A percentile compares a stretch with the other conserved stretches of the same genome.
Conservation (phyloP, 257 asterid species). For the Nicotiana knightiana region DNA sequence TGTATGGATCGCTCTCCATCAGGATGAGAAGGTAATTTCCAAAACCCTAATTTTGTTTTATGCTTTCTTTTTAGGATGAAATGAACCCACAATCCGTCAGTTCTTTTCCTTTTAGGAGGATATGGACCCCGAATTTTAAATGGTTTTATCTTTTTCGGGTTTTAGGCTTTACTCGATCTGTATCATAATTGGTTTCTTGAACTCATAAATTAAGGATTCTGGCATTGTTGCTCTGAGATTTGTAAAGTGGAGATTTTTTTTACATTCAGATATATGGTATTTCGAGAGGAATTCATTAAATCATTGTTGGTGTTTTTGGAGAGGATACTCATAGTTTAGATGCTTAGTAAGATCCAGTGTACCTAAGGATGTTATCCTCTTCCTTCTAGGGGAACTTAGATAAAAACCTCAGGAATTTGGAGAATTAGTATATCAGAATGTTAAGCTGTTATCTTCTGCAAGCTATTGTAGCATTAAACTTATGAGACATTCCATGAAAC, state of each 20-base stretch:
- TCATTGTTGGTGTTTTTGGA: background rate
- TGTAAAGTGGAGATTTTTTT: background rate
- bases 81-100: background rate
- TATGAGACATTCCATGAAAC: background rate
- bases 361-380: background rate
- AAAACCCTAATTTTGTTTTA: background rate
- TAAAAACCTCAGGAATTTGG: background rate
- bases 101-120: background rate
- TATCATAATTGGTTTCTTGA: background rate
- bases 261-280: background rate
- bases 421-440: background rate
- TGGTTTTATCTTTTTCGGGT: background rate
- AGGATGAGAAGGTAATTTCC: constrained; percentile 60
- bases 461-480: background rate
- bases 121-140: background rate
- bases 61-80: background rate
- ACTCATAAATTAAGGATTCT: background rate
- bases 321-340: background rate
- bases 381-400: background rate
- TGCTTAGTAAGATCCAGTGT: background rate
- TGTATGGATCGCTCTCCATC: constrained; percentile 87
- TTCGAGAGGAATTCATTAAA: background rate
- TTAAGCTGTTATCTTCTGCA: background rate
- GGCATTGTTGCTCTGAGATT: background rate
- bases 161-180: background rate